phyloP scores from a whole-genome alignment of 2,329 filamentous ascomycete genomes.

The Fusarium dimerum region DNA sequence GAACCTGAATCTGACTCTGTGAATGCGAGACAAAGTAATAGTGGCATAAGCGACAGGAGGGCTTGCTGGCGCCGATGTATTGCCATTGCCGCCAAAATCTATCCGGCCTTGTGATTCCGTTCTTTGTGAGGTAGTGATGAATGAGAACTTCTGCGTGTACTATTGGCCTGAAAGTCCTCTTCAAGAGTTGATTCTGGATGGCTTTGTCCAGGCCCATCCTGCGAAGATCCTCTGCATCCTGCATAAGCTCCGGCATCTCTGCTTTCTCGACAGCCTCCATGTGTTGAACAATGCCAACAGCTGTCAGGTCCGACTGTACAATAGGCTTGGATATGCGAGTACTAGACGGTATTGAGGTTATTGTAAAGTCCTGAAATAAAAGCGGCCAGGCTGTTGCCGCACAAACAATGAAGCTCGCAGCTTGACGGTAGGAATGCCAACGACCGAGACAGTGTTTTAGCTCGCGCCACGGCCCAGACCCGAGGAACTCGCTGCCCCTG shows the following conservation, averaged over 20 bases:
- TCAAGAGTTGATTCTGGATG: slow-evolving; percentile 12
- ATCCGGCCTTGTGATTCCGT: not conserved
- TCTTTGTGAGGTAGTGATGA: slow-evolving; percentile 17
- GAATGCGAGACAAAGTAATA: slow-evolving; percentile 28
- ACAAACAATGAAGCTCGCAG: slow-evolving; percentile 12
- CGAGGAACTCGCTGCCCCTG: slow-evolving; percentile 1
- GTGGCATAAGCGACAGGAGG: slow-evolving; percentile 35
- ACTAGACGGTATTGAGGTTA: slow-evolving; percentile 25
- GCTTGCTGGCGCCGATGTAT: slow-evolving; percentile 40
- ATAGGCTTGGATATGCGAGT: slow-evolving; percentile 1
- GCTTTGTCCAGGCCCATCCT: slow-evolving; percentile 14
- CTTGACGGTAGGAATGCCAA: slow-evolving; percentile 25
- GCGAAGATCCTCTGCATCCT: slow-evolving; percentile 13
- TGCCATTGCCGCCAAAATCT: slow-evolving; percentile 30
- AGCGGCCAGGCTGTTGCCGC: slow-evolving; percentile 17
- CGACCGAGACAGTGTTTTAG: slow-evolving; percentile 29
- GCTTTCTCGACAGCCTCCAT: not conserved
- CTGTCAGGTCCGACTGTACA: slow-evolving; percentile 1
- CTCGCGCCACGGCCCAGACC: slow-evolving; percentile 17
- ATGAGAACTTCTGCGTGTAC: slow-evolving; percentile 36
- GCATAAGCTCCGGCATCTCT: not conserved
- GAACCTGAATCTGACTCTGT: slow-evolving; percentile 19
- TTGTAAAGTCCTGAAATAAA: slow-evolving; percentile 27
- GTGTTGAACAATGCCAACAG: not conserved
- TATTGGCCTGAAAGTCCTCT: slow-evolving; percentile 17